phyloP scores from a whole-genome alignment of 2,329 filamentous ascomycete genomes.

The Neonectria sp. region DNA sequence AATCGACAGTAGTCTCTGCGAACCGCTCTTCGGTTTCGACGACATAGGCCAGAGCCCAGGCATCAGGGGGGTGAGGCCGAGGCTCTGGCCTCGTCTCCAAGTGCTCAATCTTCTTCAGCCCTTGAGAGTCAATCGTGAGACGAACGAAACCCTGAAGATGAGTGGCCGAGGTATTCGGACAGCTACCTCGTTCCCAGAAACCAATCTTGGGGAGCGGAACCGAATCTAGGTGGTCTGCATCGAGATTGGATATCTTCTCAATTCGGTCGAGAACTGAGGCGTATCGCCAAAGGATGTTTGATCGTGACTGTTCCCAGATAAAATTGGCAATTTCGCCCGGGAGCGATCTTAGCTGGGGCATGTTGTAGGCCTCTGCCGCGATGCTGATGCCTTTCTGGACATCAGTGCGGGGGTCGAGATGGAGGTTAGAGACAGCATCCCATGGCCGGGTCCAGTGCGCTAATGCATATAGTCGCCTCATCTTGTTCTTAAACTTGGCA shows the following conservation, averaged over 20 bases:
- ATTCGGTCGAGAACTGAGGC: neutral
- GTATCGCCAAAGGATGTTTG: neutral
- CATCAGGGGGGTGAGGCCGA: neutral
- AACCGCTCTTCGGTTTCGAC: neutral
- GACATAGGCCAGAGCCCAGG: neutral
- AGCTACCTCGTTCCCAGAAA: neutral
- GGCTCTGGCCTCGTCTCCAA: neutral
- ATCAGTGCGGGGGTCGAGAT: neutral
- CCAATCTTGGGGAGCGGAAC: neutral
- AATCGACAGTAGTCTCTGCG: slow-evolving; percentile 11
- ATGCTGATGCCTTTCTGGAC: neutral
- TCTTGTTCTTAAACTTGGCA: neutral
- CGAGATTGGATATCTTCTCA: neutral
- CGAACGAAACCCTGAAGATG: neutral
- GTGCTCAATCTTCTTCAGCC: slow-evolving; percentile 10
- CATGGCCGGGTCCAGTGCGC: slow-evolving; percentile 1
- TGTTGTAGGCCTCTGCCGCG: slow-evolving; percentile 2
- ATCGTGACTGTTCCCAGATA: neutral
- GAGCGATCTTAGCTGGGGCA: neutral
- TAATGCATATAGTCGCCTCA: neutral
- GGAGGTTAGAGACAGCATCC: neutral
- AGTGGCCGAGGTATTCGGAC: neutral
- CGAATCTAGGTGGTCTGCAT: neutral
- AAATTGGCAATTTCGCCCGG: slow-evolving; percentile 1
- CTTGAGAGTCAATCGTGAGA: slow-evolving; percentile 12